Evolutionary conservation across 257 asterid species (phyloP).

Genomic region (Nyctanthes arbortristis): DNA sequence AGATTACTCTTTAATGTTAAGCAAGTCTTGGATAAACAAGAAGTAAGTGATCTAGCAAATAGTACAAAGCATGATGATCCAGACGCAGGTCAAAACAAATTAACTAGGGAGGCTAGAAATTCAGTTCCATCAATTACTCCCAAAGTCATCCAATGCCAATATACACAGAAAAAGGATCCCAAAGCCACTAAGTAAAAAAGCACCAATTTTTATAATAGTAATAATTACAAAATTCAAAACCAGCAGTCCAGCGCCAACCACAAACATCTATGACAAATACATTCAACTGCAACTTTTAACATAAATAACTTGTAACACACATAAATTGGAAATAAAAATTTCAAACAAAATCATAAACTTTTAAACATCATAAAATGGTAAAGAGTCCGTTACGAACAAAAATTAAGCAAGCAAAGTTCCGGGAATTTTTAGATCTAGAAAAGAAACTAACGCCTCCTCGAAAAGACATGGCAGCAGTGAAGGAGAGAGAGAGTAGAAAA

Average conservation of each 20-base stretch:
- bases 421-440: background rate
- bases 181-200: no score
- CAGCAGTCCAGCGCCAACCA: background rate
- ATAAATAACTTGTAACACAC: background rate
- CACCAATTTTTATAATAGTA: background rate
- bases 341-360: background rate
- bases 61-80: background rate
- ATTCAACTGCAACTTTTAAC: background rate
- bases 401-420: background rate
- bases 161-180: no score
- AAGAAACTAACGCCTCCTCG: slow-evolving; percentile 4
- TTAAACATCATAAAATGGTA: background rate
- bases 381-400: background rate
- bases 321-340: background rate
- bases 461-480: background rate
- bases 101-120: background rate
- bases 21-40: no score
- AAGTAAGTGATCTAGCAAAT: no score
- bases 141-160: no score
- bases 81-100: background rate
- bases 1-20: no score
- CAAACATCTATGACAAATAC: background rate
- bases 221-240: background rate
- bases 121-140: background rate
- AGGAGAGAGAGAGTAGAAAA: background rate